Percentiles rank a stretch among this genome's conserved stretches.
Conservation (phyloP, 2,329 filamentous ascomycete genomes). For the Teratosphaeria destructans region DNA sequence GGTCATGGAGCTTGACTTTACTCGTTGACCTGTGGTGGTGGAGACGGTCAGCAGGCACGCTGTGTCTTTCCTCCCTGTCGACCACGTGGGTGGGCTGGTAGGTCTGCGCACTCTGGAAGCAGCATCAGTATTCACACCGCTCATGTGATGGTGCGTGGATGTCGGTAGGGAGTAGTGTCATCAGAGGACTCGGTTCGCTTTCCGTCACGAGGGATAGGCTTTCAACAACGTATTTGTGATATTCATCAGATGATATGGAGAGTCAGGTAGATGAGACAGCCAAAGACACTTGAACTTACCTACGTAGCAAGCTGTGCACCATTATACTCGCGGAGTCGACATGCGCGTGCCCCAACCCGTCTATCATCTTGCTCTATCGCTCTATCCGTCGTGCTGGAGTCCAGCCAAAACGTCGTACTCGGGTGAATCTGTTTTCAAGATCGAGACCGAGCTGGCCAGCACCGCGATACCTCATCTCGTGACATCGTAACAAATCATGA, state of each 20-base stretch:
- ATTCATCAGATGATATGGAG: neutral
- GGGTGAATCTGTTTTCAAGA: no score
- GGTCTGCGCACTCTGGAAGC: neutral
- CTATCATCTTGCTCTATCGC: neutral
- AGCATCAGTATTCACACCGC: neutral
- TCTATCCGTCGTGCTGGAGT: neutral
- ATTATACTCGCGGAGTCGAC: no score
- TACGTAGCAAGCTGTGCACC: no score
- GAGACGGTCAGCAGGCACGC: neutral
- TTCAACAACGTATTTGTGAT: neutral
- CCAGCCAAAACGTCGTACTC: no score
- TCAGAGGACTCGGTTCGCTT: neutral
- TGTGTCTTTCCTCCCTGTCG: neutral
- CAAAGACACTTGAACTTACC: neutral
- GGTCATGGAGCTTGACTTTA: no score
- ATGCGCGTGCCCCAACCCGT: no score
- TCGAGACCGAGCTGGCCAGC: no score
- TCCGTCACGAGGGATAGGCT: neutral
- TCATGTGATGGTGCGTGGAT: neutral
- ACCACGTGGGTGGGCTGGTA: neutral
- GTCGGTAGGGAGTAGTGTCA: neutral
- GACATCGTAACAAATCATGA: no score
- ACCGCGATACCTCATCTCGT: no score
- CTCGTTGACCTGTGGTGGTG: neutral
- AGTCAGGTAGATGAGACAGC: neutral